Evolutionary conservation across 768 basidiomycete genomes (phyloP), one percentile per base, ranked within the genome.

Genomic region (Tremella fuciformis): DNA sequence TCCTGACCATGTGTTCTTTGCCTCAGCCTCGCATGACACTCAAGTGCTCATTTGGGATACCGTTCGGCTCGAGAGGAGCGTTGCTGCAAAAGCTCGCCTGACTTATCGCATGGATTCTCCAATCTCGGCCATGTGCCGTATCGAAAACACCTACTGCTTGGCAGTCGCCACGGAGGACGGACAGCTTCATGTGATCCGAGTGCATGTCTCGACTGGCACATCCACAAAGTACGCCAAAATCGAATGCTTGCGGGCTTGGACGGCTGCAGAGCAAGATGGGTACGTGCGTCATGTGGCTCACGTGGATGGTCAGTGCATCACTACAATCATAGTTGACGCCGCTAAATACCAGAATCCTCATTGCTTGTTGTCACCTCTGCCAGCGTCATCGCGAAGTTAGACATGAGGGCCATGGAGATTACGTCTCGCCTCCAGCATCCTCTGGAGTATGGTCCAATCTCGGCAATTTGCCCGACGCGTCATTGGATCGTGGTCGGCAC

Each of bases 401-500:
- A 97, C 73, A 78, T 99, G 26, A 84, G 89, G 41, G 88, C 88
- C 1, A 90, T 92, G 88, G 82, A 83, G 21, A 79, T 87, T 2
- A 73, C 88, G 9, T 86, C 87, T 48, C 83, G 81, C 1, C 85
- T 94, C 84, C 83, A 88, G 63, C 89, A 94, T 67, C 90, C 92
- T 1, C 82, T 85, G 39, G 86, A 94, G 66, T 83, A 85, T 65
- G 94, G 96, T 0, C 85, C 91, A 0, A 89, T 97, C 59, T 88
- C 91, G 0, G 83, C 85, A 40, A 75, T 94, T 57, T 94, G 90
- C 65, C 84, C 85, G 34, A 89, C 87, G 70, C 84, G 83, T 22
- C 83, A 88, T 4, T 98, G 94, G 94, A 81, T 94, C 22, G 80
- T 96, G 13, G 85, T 88, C 16, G 94, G 90, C 1, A 96, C 94